Evolutionary conservation across 371 early-diverging fungal species (phyloP), one percentile per base, ranked within the genome.

Genomic region (Circinella umbellata): DNA sequence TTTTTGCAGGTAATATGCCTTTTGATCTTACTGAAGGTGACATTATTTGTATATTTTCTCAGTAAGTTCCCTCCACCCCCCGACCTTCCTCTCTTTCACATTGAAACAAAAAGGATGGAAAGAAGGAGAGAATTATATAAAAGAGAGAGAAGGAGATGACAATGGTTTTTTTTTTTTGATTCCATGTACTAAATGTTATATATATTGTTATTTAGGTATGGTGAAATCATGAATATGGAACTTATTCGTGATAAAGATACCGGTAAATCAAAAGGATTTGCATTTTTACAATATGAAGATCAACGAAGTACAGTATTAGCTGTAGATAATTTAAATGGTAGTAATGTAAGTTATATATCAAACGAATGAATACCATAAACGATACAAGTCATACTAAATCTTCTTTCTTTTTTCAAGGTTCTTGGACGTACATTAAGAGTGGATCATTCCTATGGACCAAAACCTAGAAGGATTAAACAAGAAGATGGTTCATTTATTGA

Each of bases 271-370:
- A 91, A 90, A 66, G 98, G 98, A 0, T 97, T 88, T 82, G 92
- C 88, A n/a, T 98, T 97, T 77, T 64, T 97, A n/a, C 93, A 92
- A 69, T 98, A 95, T 77, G 93, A 94, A 72, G 96, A 98, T 86
- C 97, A 97, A 73, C 84, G 95, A 66, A 91, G 92, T 65, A 96
- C 97, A 0, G 80, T 95, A 4, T 84, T 98, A 39, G 96, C 97
- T 3, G 98, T 98, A 3, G 98, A 98, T 77, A 98, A 98, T 80
- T 83, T 98, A 64, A 95, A 95, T 72, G 97, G 97, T 6, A 84
- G 86, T 42, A 84, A 90, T 79, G 90, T 93, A 84, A 68, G 61
- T 67, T 54, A 35, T 42, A 62, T 39, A 49, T 15, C 34, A 14
- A 13, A 36, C 11, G 2, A 54, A 13, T 27, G 7, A n/a, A 34